Base-by-base conservation (phyloP, 2,329 filamentous ascomycete genomes). In the Pseudogymnoascus sp. region DNA sequence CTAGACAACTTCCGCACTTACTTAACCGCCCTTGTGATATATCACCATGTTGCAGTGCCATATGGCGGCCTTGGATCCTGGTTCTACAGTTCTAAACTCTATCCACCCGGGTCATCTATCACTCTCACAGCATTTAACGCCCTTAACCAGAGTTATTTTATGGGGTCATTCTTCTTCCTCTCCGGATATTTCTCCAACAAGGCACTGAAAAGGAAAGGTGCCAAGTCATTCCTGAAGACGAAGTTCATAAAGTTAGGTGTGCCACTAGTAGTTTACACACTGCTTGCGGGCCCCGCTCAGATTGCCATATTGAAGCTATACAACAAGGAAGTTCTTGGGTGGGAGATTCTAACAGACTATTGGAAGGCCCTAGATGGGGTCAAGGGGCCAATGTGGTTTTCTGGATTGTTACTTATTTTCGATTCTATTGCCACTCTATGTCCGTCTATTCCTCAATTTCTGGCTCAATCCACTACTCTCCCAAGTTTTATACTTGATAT, bases 151-250 rank as follows among this genome's bases (percentile, higher is more conserved):
- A 56, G 44, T n/a, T 64, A 38, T 29, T 65, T 65, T 44, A 65
- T 65, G 63, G 63, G 50, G 11, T 62, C 59, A 4, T 65, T 65
- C 50, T 65, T 65, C 53, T 64, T 56, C 38, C 46, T 64, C 2
- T 60, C 64, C 2, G 50, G 64, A n/a, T 19, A 40, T 10, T 40
- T 65, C 31, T 64, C 64, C 17, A 56, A 17, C 26, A 42, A 19
- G 53, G 33, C 42, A n/a, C 46, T 65, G 7, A 44, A 50, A 26
- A 46, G 50, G 35, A 65, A 65, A 37, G 31, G 35, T 26, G 31
- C 40, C 17, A 31, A 35, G 26, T 23, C 44, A 3, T 64, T 64
- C 29, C 26, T 64, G 1, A 64, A 62, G 19, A 62, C 26, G 42
- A 64, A 64, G 17, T 62, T 46, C 40, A 9, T 62, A 1, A 62